Conservation (phyloP, 78 protist species). For the Dictyostelium intermedium region DNA sequence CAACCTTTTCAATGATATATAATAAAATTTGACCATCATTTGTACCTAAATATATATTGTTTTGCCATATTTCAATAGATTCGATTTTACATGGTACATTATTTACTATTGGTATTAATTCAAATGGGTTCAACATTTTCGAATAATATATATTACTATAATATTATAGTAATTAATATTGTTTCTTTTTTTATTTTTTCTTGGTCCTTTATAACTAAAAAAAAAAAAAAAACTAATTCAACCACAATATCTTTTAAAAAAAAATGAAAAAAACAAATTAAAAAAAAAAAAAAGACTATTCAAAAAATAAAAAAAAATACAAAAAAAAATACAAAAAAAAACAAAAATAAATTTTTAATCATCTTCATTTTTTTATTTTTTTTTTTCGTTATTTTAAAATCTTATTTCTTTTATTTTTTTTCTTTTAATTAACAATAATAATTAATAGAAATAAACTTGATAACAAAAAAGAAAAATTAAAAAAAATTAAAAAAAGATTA, state of each 20-base stretch:
- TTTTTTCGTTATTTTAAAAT: too few relatives aligned
- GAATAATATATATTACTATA: background rate
- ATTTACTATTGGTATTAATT: slow-evolving; percentile 48
- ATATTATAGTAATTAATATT: background rate
- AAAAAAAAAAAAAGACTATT: background rate
- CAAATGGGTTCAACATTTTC: slow-evolving; percentile 45
- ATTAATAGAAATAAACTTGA: background rate
- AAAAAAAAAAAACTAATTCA: background rate
- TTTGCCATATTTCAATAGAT: slow-evolving; percentile 69
- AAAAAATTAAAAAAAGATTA: background rate
- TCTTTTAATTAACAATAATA: too few relatives aligned
- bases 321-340: too few relatives aligned
- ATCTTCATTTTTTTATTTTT: too few relatives aligned
- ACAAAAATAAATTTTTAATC: too few relatives aligned
- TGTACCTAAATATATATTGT: slow-evolving; percentile 71
- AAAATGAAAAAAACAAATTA: background rate
- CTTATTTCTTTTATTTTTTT: too few relatives aligned
- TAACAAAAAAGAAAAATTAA: background rate
- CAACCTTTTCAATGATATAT: slow-evolving; percentile 64
- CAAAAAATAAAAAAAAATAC: background rate
- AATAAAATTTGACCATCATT: slow-evolving; percentile 68
- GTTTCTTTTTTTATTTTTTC: background rate
- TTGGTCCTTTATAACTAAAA: too few relatives aligned
- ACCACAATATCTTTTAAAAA: background rate
- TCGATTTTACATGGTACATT: slow-evolving; percentile 63